Evolutionary conservation across 2,329 filamentous ascomycete species (phyloP).

Genomic region (Fusarium pseudonygamai): DNA sequence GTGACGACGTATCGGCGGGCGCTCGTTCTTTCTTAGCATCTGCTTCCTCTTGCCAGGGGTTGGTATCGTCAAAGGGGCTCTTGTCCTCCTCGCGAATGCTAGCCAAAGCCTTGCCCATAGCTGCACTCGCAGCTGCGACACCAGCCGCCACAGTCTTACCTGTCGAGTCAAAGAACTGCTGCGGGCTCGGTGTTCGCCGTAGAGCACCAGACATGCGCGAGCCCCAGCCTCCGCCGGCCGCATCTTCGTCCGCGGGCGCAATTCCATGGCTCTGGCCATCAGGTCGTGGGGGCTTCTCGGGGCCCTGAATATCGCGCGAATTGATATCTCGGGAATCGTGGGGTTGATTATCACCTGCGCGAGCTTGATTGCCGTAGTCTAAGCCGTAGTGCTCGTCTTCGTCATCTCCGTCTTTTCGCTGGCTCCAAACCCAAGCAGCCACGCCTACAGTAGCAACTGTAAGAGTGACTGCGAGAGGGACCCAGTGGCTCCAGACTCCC

Average conservation of each 20-base stretch:
- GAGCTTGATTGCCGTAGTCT: constrained; percentile 59
- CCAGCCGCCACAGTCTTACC: constrained; percentile 84
- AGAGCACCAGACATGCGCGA: constrained; percentile 83
- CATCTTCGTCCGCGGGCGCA: constrained; percentile 42
- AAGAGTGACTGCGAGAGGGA: constrained; percentile 86
- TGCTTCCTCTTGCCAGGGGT: constrained; percentile 91
- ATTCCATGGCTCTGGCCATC: constrained; percentile 56
- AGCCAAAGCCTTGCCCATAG: constrained; percentile 82
- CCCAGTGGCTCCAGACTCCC: constrained; percentile 82
- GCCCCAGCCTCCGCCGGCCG: constrained; percentile 66
- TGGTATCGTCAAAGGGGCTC: constrained; percentile 83
- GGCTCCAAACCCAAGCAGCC: constrained; percentile 94
- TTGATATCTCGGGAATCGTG: constrained; percentile 52
- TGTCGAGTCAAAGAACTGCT: constrained; percentile 87
- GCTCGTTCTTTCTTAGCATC: constrained; percentile 68
- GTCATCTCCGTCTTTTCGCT: constrained; percentile 79
- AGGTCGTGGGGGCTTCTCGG: constrained; percentile 51
- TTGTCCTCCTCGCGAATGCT: constrained; percentile 84
- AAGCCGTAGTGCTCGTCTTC: constrained; percentile 62
- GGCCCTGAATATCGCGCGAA: constrained; percentile 47
- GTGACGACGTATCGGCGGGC: constrained; percentile 41
- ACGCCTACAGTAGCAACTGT: constrained; percentile 87
- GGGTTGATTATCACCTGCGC: constrained; percentile 62
- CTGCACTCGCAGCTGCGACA: constrained; percentile 83
- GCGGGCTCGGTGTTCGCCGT: constrained; percentile 83